These are phyloP conservation scores for Calonectria henricotiae DNA, from an alignment of 2,329 filamentous ascomycete species.

Conservation along the genomic window DNA sequence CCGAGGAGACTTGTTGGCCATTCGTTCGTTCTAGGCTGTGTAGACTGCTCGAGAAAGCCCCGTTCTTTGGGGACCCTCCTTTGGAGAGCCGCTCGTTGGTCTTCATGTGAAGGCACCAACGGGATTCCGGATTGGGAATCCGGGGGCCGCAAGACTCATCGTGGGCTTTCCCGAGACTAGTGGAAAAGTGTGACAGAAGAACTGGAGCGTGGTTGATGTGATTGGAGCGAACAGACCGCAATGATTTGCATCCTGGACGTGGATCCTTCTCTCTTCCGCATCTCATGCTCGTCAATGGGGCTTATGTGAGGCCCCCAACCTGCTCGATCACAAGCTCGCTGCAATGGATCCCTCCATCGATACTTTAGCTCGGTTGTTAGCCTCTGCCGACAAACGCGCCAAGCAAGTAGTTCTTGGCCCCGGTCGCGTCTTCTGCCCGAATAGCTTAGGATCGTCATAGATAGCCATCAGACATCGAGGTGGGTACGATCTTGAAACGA, in stretches of 20 bases:
- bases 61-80: background rate
- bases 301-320: background rate
- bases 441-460: background rate
- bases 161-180: background rate
- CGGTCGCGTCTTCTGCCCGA: conserved; percentile 1
- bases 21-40: conserved; percentile 3
- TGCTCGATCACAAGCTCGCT: background rate
- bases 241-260: background rate
- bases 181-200: background rate
- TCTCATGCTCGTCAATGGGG: background rate
- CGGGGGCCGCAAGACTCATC: background rate
- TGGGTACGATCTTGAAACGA: conserved; percentile 20
- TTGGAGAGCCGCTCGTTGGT: background rate
- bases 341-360: background rate
- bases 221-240: background rate
- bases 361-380: conserved; percentile 5
- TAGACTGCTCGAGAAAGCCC: background rate
- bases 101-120: background rate
- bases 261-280: background rate
- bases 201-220: background rate
- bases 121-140: background rate
- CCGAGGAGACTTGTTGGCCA: conserved; percentile 7
- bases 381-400: conserved; percentile 12
- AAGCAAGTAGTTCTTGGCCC: conserved; percentile 1
- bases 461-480: background rate